Conservation (phyloP, 352 stramenopile genomes). For the Peronospora tabacina region DNA sequence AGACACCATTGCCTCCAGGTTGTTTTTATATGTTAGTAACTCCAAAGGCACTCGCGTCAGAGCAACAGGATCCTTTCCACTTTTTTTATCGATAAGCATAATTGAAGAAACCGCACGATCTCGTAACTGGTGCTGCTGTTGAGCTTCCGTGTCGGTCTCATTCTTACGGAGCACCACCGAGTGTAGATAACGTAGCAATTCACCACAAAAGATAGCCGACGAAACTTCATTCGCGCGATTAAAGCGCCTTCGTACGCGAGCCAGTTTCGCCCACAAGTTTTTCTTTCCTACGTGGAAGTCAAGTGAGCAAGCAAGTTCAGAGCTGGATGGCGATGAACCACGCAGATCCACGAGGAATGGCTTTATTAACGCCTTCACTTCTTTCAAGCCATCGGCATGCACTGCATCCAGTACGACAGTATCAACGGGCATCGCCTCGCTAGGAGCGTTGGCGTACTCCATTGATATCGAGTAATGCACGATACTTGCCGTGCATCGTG, state of each 20-base stretch:
- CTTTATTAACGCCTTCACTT: conserved; percentile 41
- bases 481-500: conserved; percentile 42
- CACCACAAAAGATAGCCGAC: conserved; percentile 56
- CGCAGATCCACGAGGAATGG: conserved; percentile 50
- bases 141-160: conserved; percentile 46
- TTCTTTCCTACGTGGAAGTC: conserved; percentile 54
- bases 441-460: conserved; percentile 43
- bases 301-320: conserved; percentile 40
- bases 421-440: conserved; percentile 56
- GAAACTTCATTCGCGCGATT: conserved; percentile 53
- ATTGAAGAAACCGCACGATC: conserved; percentile 45
- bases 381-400: conserved; percentile 40
- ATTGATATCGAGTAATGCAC: conserved; percentile 45
- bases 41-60: conserved; percentile 47
- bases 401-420: conserved; percentile 32
- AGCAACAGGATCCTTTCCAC: conserved; percentile 17
- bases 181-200: conserved; percentile 61
- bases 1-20: conserved; percentile 67
- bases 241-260: conserved; percentile 43
- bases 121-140: conserved; percentile 39
- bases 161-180: conserved; percentile 62
- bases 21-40: conserved; percentile 71
- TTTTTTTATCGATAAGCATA: conserved; percentile 38
- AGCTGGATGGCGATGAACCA: conserved; percentile 23
- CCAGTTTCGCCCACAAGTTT: conserved; percentile 44